Evolutionary conservation across 148 eudicot species (phyloP), one percentile per base, ranked within the genome.

Genomic region (Rhododendron simsii): DNA sequence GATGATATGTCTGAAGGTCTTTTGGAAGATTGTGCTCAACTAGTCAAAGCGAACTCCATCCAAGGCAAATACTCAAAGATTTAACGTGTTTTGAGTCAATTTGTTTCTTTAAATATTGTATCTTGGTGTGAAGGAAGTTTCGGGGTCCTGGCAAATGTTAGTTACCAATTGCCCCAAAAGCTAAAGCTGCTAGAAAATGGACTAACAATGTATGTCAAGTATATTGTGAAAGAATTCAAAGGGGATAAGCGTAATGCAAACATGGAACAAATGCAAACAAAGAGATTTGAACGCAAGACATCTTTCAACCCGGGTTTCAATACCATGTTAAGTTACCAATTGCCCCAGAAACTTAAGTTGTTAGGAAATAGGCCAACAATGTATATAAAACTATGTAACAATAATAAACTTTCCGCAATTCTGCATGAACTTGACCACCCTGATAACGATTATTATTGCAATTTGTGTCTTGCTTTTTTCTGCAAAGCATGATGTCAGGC

Each of bases 1-100:
- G 99, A 97, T 91, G 96, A 89, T 86, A 95, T 97, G 90, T 91
- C 99, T 48, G 99, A 97, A 91, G 98, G 82, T 15, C 82, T 79
- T n/a, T 48, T 79, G 82, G 82, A 79, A 79, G 82, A 79, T 79
- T 79, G 82, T 50, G 82, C 82, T 79, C 82, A 79, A 79, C 59
- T 79, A 37, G 99, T 96, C 81, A 96, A 96, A 92, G 99, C 99
- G 16, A 86, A 86, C 59, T 86, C 87, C 35, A 86, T 86, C 50
- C 87, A 86, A 86, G 87, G 87, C 65, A 53, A 57, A 20, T 26
- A 18, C 81, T 23, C 39, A 53, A 77, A 14, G 47, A 85, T 26
- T 65, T 44, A 10, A 12, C 0, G 23, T 80, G 51, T 41, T 53
- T 48, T 45, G 23, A 51, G 35, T 30, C 83, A 45, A 85, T 20